A percentile compares a stretch with the other conserved stretches of the same genome.
Evolutionary conservation across 306 rosid genomes (phyloP).

Genomic region (Vigna reflexopilosa): DNA sequence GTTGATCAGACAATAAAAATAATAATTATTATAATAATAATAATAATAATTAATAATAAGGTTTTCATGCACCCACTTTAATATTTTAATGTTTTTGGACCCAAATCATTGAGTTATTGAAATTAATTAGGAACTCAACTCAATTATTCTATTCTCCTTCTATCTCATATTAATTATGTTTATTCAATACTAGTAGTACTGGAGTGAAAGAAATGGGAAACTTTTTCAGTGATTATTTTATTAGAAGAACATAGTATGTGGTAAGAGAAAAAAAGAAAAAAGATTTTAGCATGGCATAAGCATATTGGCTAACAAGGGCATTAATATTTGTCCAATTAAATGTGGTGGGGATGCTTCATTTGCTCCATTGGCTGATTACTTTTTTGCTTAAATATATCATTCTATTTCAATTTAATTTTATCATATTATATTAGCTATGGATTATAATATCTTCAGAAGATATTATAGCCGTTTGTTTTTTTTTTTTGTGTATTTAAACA

Average conservation of each 20-base stretch:
- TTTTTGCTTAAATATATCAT: background rate
- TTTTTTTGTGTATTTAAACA: background rate
- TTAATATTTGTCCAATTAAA: background rate
- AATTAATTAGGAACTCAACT: slow-evolving; percentile 17
- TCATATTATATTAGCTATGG: background rate
- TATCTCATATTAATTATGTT: slow-evolving; percentile 18
- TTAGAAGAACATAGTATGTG: background rate
- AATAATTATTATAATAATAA: background rate
- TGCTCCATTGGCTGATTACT: background rate
- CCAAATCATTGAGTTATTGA: slow-evolving; percentile 20
- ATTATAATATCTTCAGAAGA: background rate
- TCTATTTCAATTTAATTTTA: background rate
- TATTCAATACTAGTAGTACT: background rate
- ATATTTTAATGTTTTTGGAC: slow-evolving; percentile 43
- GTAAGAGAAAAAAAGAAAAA: too few relatives aligned
- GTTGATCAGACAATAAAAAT: slow-evolving; percentile 38
- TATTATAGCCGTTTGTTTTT: background rate
- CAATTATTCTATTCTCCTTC: slow-evolving; percentile 15
- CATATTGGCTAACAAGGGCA: slow-evolving; percentile 30
- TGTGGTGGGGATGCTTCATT: slow-evolving; percentile 1
- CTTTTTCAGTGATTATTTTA: background rate
- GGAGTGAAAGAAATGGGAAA: background rate
- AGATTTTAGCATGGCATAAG: slow-evolving; percentile 31
- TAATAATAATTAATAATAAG: background rate
- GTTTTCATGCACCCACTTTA: slow-evolving; percentile 43